Evolutionary conservation across 108 stramenopile species (phyloP).

Genomic region (Nitzschia palea): DNA sequence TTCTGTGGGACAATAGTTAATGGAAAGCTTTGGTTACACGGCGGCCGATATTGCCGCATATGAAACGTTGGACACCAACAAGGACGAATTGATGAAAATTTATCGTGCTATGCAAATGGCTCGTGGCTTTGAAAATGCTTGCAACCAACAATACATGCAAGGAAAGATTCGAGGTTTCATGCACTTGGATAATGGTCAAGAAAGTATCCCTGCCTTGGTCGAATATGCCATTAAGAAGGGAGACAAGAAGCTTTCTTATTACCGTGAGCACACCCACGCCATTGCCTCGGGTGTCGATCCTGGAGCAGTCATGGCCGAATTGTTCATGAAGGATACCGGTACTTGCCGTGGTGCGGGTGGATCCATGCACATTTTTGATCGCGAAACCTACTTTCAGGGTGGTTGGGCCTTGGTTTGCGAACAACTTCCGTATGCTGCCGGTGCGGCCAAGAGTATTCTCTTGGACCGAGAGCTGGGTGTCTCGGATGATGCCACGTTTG

Average conservation of each 20-base stretch:
- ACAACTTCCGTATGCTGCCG: conserved; percentile 95
- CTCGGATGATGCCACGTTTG: conserved; percentile 68
- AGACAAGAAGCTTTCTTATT: conserved; percentile 97
- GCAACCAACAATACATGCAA: conserved; percentile 99
- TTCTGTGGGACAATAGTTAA: conserved; percentile 36
- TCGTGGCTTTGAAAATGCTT: conserved; percentile 96
- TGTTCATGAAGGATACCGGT: conserved; percentile 97
- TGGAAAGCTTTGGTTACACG: conserved; percentile 74
- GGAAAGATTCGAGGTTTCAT: conserved; percentile 97
- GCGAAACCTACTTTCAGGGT: conserved; percentile 91
- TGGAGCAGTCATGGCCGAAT: conserved; percentile 94
- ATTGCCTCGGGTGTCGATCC: conserved; percentile 91
- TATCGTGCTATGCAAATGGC: conserved; percentile 91
- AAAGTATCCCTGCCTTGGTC: conserved; percentile 92
- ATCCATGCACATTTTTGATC: conserved; percentile 99
- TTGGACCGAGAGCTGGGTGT: conserved; percentile 89
- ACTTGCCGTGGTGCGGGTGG: conserved; percentile 97
- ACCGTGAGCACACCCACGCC: conserved; percentile 98
- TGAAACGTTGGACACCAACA: conserved; percentile 62
- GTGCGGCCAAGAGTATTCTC: conserved; percentile 94
- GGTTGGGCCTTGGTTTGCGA: conserved; percentile 98
- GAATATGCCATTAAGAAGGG: conserved; percentile 90
- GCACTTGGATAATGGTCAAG: conserved; percentile 99
- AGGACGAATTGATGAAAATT: conserved; percentile 73
- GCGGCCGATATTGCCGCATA: conserved; percentile 59